Conservation (phyloP, 2,329 filamentous ascomycete genomes). For the Apiospora pterosperma region DNA sequence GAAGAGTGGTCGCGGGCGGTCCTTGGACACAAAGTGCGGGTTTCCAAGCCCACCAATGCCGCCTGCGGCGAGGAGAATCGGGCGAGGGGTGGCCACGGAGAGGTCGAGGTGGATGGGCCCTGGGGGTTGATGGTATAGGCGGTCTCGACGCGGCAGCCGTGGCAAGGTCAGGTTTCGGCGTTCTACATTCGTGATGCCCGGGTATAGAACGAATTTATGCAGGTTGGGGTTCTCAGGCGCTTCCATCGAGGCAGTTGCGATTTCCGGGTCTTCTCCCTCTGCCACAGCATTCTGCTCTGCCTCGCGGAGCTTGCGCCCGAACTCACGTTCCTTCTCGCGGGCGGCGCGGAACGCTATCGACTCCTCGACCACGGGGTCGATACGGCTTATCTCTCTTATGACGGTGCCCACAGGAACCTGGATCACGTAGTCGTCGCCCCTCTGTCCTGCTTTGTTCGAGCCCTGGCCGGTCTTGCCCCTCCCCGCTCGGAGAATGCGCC, state of each 20-base stretch:
- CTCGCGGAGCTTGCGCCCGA: slow-evolving; percentile 21
- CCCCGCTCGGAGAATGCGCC: slow-evolving; percentile 70
- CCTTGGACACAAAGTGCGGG: slow-evolving; percentile 81
- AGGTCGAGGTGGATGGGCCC: slow-evolving; percentile 72
- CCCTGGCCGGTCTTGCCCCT: slow-evolving; percentile 77
- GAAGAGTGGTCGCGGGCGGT: slow-evolving; percentile 75
- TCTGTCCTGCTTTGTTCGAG: slow-evolving; percentile 67
- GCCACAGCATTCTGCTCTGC: slow-evolving; percentile 36
- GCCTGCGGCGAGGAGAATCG: slow-evolving; percentile 82
- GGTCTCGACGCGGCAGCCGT: slow-evolving; percentile 47
- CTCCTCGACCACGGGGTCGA: slow-evolving; percentile 74
- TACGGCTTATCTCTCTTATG: slow-evolving; percentile 74
- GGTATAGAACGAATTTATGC: slow-evolving; percentile 84
- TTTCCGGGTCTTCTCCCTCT: slow-evolving; percentile 38
- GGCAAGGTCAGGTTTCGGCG: slow-evolving; percentile 52
- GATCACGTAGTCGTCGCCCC: slow-evolving; percentile 84
- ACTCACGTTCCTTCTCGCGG: slow-evolving; percentile 33
- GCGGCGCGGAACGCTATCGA: slow-evolving; percentile 30
- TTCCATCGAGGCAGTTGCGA: slow-evolving; percentile 15
- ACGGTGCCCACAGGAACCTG: slow-evolving; percentile 92
- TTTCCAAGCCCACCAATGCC: slow-evolving; percentile 90
- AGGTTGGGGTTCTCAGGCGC: slow-evolving; percentile 40
- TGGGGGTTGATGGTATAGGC: slow-evolving; percentile 63
- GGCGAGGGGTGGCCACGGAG: slow-evolving; percentile 72
- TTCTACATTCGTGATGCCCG: slow-evolving; percentile 70